These are phyloP conservation scores for Tolypocladium sp. DNA, from an alignment of 2,329 filamentous ascomycete species.

Conservation along the genomic window DNA sequence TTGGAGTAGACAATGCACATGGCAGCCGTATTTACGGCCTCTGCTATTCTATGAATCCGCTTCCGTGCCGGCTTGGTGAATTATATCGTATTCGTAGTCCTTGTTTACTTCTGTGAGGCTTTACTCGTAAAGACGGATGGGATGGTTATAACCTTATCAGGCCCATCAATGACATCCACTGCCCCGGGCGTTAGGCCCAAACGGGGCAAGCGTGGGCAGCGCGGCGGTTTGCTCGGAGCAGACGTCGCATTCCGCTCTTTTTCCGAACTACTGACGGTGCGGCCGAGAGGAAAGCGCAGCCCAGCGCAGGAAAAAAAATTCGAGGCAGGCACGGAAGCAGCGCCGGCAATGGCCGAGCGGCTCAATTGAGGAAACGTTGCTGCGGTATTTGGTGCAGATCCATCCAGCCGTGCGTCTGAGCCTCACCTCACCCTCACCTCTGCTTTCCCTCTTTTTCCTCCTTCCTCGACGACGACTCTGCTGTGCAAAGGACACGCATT, in stretches of 20 bases:
- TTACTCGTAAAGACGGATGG: no score
- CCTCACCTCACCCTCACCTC: conserved; percentile 1
- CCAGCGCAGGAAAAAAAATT: not conserved
- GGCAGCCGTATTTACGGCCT: not conserved
- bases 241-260: conserved; percentile 11
- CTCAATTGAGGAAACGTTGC: conserved; percentile 1
- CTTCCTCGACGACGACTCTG: not conserved
- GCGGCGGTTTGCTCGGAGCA: conserved; percentile 7
- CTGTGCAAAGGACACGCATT: not conserved
- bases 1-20: not conserved
- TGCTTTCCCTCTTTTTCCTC: not conserved
- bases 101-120: not conserved
- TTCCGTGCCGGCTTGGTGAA: not conserved
- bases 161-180: no score
- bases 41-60: not conserved
- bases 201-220: not conserved
- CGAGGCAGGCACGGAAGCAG: not conserved
- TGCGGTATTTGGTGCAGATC: not conserved
- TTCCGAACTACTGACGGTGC: conserved; percentile 1
- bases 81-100: no score
- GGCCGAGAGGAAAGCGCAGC: not conserved
- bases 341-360: conserved; percentile 1
- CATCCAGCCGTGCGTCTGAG: not conserved
- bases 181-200: not conserved
- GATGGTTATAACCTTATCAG: no score